Percentiles rank a stretch among this genome's conserved stretches.
Conservation (phyloP, 495 filamentous ascomycete genomes). For the Pseudevernia furfuracea region DNA sequence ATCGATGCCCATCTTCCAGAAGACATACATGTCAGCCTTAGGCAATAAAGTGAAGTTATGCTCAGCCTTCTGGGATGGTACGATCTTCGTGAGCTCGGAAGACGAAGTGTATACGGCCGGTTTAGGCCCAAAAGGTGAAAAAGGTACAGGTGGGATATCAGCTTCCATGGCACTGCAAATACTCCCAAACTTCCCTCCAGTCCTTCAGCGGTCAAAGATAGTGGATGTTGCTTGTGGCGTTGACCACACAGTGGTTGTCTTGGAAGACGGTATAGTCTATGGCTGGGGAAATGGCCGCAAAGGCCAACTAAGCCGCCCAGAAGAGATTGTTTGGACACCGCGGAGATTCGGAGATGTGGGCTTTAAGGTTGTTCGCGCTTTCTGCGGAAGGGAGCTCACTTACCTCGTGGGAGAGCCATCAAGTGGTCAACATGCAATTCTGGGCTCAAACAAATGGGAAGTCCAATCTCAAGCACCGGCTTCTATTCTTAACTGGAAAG, state of each 20-base stretch:
- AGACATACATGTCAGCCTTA: conserved; percentile 18
- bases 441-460: conserved; percentile 66
- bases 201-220: conserved; percentile 31
- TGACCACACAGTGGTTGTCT: conserved; percentile 64
- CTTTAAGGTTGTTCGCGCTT: conserved; percentile 52
- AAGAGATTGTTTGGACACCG: conserved; percentile 48
- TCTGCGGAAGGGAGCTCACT: conserved; percentile 79
- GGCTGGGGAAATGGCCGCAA: conserved; percentile 85
- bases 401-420: conserved; percentile 48
- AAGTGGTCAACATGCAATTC: conserved; percentile 49
- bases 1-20: conserved; percentile 12
- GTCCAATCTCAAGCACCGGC: conserved; percentile 40
- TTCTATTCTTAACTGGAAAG: conserved; percentile 40
- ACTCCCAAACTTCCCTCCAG: conserved; percentile 56
- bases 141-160: conserved; percentile 49
- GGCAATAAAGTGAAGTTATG: conserved; percentile 31
- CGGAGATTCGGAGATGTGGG: conserved; percentile 46
- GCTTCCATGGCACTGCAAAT: conserved; percentile 22
- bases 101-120: conserved; percentile 56
- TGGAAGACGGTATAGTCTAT: conserved; percentile 68
- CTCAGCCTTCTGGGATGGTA: conserved; percentile 73
- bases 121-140: conserved; percentile 58
- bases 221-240: conserved; percentile 61
- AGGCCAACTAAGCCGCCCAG: conserved; percentile 63
- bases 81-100: conserved; percentile 45